These are phyloP conservation scores for Xylaria sp. DNA, from an alignment of 2,329 filamentous ascomycete genomes.

Conservation along the genomic window DNA sequence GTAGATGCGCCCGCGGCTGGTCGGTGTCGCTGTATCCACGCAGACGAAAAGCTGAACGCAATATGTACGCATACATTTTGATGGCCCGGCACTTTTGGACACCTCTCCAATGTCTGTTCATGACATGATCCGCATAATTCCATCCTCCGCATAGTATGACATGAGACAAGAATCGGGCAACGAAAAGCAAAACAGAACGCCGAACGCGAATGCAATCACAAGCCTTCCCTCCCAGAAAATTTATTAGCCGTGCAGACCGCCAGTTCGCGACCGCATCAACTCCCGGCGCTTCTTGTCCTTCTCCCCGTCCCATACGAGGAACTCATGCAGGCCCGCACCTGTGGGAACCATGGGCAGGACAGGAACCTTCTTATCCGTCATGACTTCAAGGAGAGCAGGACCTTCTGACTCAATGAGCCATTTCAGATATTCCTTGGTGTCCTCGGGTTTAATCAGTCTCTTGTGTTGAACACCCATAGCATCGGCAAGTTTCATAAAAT, in stretches of 20 bases:
- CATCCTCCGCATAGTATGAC: not conserved
- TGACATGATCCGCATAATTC: conserved; percentile 11
- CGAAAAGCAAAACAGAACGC: conserved; percentile 22
- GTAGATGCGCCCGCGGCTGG: not conserved
- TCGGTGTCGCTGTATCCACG: conserved; percentile 1
- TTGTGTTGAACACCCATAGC: conserved; percentile 86
- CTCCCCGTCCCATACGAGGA: conserved; percentile 76
- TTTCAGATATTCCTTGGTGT: conserved; percentile 77
- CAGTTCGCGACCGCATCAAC: conserved; percentile 68
- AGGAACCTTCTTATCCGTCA: conserved; percentile 89
- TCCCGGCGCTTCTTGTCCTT: conserved; percentile 67
- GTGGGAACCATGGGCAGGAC: conserved; percentile 98
- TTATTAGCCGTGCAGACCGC: conserved; percentile 51
- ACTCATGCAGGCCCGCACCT: conserved; percentile 87
- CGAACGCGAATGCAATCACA: conserved; percentile 21
- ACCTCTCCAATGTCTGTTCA: conserved; percentile 19
- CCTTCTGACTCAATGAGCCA: conserved; percentile 91
- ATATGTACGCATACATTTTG: conserved; percentile 19
- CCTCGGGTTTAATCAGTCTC: conserved; percentile 73
- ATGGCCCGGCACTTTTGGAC: conserved; percentile 19
- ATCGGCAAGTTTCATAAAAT: conserved; percentile 91
- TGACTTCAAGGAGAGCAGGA: conserved; percentile 89
- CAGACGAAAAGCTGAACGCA: conserved; percentile 4
- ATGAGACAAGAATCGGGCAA: not conserved
- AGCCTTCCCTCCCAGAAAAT: not conserved